Evolutionary conservation across 2,329 filamentous ascomycete genomes (phyloP).

Genomic region (Herpomyces periplanetae): DNA sequence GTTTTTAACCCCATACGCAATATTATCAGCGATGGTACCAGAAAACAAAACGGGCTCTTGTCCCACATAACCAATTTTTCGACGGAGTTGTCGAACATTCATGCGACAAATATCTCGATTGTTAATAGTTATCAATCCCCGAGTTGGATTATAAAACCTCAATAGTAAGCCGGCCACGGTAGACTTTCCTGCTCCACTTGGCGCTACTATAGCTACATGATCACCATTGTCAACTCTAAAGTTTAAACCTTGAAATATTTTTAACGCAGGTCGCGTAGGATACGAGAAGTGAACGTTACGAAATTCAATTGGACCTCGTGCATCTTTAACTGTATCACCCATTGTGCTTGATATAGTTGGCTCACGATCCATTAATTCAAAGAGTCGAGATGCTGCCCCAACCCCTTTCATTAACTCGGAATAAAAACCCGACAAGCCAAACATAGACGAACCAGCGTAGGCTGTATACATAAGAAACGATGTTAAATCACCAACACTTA

Average conservation of each 20-base stretch:
- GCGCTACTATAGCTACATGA: slow-evolving; percentile 84
- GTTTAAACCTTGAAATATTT: slow-evolving; percentile 51
- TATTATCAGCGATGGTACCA: slow-evolving; percentile 50
- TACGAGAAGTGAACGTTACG: slow-evolving; percentile 57
- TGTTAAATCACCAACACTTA: slow-evolving; percentile 64
- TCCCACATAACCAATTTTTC: slow-evolving; percentile 72
- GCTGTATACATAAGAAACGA: slow-evolving; percentile 97
- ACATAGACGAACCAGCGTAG: slow-evolving; percentile 46
- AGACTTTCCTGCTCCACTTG: slow-evolving; percentile 78
- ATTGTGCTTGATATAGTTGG: slow-evolving; percentile 58
- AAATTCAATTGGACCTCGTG: slow-evolving; percentile 60
- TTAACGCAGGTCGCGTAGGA: slow-evolving; percentile 60
- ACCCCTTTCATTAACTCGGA: slow-evolving; percentile 97
- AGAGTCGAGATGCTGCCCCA: slow-evolving; percentile 72
- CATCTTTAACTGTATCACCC: slow-evolving; percentile 36
- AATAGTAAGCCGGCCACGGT: slow-evolving; percentile 71
- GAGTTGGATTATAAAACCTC: slow-evolving; percentile 52
- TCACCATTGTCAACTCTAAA: slow-evolving; percentile 75
- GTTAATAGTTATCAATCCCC: slow-evolving; percentile 40
- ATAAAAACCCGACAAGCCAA: slow-evolving; percentile 79
- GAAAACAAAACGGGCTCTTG: slow-evolving; percentile 83
- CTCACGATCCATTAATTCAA: slow-evolving; percentile 67
- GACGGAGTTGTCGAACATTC: slow-evolving; percentile 68
- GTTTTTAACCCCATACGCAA: slow-evolving; percentile 48
- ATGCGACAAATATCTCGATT: slow-evolving; percentile 43